Conservation (phyloP, 306 rosid species). For the Rubus parviflorus region DNA sequence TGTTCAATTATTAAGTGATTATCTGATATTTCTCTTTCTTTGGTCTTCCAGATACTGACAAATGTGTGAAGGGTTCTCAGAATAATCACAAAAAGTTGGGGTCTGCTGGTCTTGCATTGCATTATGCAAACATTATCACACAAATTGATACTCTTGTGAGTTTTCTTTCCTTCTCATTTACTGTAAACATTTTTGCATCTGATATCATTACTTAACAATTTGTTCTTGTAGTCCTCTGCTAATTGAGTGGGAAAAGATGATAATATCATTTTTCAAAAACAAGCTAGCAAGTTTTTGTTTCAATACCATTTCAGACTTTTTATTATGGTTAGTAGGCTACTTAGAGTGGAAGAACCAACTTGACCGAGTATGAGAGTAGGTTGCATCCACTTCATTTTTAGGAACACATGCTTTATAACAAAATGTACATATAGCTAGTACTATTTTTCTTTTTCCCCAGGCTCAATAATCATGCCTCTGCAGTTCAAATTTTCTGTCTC, state of each 20-base stretch:
- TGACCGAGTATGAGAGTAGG: not conserved
- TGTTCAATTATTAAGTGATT: not conserved
- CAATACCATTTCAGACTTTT: not conserved
- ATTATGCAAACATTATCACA: slow-evolving; percentile 84
- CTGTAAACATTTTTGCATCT: not conserved
- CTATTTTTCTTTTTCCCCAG: not conserved
- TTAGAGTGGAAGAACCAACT: not conserved
- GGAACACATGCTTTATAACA: too few species aligned
- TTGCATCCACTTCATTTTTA: not conserved
- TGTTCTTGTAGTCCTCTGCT: not conserved
- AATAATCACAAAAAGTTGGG: slow-evolving; percentile 70
- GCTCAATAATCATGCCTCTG: not conserved
- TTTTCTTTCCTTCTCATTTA: slow-evolving; percentile 12
- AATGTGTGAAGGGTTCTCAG: slow-evolving; percentile 51
- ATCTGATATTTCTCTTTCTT: slow-evolving; percentile 14
- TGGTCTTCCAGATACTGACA: slow-evolving; percentile 60
- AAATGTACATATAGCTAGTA: too few species aligned
- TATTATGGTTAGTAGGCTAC: not conserved
- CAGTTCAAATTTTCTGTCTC: not conserved
- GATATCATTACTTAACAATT: not conserved
- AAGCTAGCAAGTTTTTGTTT: not conserved
- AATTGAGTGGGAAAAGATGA: not conserved
- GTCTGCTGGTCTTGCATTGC: slow-evolving; percentile 96
- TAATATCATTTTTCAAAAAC: not conserved
- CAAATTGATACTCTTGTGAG: slow-evolving; percentile 96